Base-by-base conservation (phyloP, 768 basidiomycete genomes). In the Podaxis mareebaensis region DNA sequence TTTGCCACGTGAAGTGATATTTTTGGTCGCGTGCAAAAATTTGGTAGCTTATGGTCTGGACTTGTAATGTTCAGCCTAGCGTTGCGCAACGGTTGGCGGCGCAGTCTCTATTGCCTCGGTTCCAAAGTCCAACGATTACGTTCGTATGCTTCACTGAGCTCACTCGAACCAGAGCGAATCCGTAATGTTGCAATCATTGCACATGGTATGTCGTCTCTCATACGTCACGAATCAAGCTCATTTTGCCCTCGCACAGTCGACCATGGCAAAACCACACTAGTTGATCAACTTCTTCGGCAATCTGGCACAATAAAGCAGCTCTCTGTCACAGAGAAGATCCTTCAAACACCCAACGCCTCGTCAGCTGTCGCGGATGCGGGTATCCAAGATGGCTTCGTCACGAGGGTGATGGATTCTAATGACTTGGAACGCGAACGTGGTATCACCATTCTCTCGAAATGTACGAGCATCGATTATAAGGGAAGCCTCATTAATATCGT, bases 371-470 rank as follows among this genome's bases (percentile, higher is more conserved):
- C 68, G 71, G 11, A 66, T 70, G 28, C 67, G 63, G 44, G 58
- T 42, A 30, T 51, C 49, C 20, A 78, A 53, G 72, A 76, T 39
- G 77, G 72, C 0, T 79, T 78, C 67, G 74, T 78, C 55, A 81
- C 79, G 0, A 78, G 82, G 3, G 71, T 82, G 22, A 83, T 83
- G 82, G 82, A 83, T 70, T 81, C 81, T 1, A 81, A 81, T 67
- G 81, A 81, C 74, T 74, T 83, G 7, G 85, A 87, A 71, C 77
- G 81, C 33, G 85, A 86, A 64, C 81, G 85, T 2, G 85, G 85
- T 8, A 87, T 87, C 58, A 86, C 85, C 15, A 87, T 87, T 62
- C 78, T 85, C 52, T 84, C 83, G 0, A 85, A 85, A 64, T 84
- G 83, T 72, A 85, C 85, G 2, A 83, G 80, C 53, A 78, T 84